Base-by-base conservation (phyloP, 495 filamentous ascomycete genomes). In the Melanomma pulvis-pyrius region DNA sequence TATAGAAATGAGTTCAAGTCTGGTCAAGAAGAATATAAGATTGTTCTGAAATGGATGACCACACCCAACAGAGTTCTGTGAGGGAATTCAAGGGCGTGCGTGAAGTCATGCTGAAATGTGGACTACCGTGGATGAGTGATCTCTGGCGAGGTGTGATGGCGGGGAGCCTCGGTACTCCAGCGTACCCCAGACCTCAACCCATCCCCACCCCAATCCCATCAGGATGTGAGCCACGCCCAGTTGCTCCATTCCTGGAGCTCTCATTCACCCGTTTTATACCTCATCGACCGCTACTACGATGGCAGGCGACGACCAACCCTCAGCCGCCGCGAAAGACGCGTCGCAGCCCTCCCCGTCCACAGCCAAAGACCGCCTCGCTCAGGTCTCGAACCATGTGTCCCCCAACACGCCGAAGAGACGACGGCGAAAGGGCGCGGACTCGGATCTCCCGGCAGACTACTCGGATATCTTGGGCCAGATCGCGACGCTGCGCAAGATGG, bases 391-490 rank as follows among this genome's bases (percentile, higher is more conserved):
- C 47, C 70, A 72, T 53, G 30, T 72, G 25, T n/a, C 70, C 1
- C 69, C 61, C 24, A 66, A 57, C 41, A 63, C 58, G 2, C 51
- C 51, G 3, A 72, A 61, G 46, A 53, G 29, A 34, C 65, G 69
- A 2, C 60, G 69, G 17, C 53, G 61, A 53, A 69, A 62, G 46
- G 53, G 21, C 15, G 41, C 63, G 7, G 52, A 63, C n/a, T 54
- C 52, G 7, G 64, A 71, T 9, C 77, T 85, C 0, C 86, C 86
- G 19, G 79, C 82, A 59, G 84, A 88, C 70, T 86, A 87, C 73
- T 83, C 82, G 17, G 85, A 88, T 73, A 81, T 86, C 34, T 80
- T 86, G 2, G 71, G 68, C 21, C 82, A 86, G 70, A 80, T 88
- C 8, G 57, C 75, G 26, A 73, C 77, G 0, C 79, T 88, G 1